Base-by-base conservation (phyloP, 768 basidiomycete genomes). In the Lactarius psammicola region DNA sequence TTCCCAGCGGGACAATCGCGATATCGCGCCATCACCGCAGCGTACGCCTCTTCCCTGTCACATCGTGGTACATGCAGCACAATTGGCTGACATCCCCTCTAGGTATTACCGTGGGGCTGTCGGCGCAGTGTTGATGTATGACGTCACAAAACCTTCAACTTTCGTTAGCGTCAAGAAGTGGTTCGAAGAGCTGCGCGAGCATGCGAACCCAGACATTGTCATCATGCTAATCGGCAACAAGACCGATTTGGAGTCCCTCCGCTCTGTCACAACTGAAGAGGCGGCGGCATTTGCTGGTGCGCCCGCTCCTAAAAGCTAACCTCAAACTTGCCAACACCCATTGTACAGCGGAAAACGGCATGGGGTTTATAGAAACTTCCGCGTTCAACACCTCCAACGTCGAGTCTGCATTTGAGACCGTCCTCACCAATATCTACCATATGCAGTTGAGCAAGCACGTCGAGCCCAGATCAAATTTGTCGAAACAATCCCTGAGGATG, bases 341-440 rank as follows among this genome's bases (percentile, higher is more conserved):
- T 42, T 36, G 20, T 31, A n/a, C 18, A 60, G 94, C 90, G 71
- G 94, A 96, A 80, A 94, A 95, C 73, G 88, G 87, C 28, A 78
- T 98, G 71, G 92, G 89, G 62, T 96, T 96, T 83, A 96, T 99
- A 71, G 96, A 99, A 82, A 99, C 96, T 66, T 99, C 96, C 73
- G 96, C 96, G 79, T 88, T 98, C 85, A 95, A 99, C 87, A 93
- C 96, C 71, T 95, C 94, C 57, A 97, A 98, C 80, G 95, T 99
- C 78, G 95, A 98, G 79, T 80, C 18, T 30, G 11, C 36, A 31
- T 38, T 13, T 55, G 51, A 60, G 53, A 60, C 40, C 13, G 40
- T 34, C 20, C 54, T 55, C 54, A 55, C 54, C 54, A 97, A 98
- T 71, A 97, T 99, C 77, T 98, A 98, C 83, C 92, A 90, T 74